A percentile compares a stretch with the other conserved stretches of the same genome.
phyloP scores from a whole-genome alignment of 257 asterid genomes.

The Avicennia marina region DNA sequence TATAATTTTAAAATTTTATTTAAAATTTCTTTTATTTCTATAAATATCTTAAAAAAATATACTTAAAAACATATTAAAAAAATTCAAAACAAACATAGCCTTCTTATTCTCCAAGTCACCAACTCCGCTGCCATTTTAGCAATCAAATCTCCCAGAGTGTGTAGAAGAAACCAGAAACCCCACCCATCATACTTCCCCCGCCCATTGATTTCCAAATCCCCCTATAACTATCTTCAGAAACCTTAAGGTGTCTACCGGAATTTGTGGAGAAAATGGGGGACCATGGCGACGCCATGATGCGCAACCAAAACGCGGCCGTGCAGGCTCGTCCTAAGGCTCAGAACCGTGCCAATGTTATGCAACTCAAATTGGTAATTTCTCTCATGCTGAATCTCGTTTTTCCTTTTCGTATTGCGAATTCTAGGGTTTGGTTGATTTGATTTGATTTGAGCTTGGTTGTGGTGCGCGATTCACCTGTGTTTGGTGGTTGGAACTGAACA shows the following conservation, averaged over 20 bases:
- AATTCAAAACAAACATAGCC: conserved; percentile 20
- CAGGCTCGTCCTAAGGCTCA: conserved; percentile 96
- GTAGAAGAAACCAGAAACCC: neutral
- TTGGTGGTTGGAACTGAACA: neutral
- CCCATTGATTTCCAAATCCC: neutral
- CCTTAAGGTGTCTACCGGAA: conserved; percentile 22
- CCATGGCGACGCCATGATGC: conserved; percentile 82
- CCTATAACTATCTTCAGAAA: conserved; percentile 12
- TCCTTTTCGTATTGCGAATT: conserved; percentile 9
- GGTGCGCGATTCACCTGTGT: conserved; percentile 1
- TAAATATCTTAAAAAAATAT: no score
- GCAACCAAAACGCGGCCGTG: conserved; percentile 80
- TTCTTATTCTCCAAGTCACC: neutral
- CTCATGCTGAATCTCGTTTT: neutral
- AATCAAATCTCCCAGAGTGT: neutral
- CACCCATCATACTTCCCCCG: neutral
- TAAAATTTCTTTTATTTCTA: no score
- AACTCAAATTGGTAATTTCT: conserved; percentile 73
- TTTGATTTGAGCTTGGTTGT: conserved; percentile 8
- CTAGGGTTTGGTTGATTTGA: neutral
- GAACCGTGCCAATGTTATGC: conserved; percentile 92
- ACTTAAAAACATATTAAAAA: no score
- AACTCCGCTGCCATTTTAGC: conserved; percentile 18
- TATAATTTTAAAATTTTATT: no score
- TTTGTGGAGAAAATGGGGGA: conserved; percentile 64